phyloP scores from a whole-genome alignment of 2,329 filamentous ascomycete species.

The Aureobasidium sp. region DNA sequence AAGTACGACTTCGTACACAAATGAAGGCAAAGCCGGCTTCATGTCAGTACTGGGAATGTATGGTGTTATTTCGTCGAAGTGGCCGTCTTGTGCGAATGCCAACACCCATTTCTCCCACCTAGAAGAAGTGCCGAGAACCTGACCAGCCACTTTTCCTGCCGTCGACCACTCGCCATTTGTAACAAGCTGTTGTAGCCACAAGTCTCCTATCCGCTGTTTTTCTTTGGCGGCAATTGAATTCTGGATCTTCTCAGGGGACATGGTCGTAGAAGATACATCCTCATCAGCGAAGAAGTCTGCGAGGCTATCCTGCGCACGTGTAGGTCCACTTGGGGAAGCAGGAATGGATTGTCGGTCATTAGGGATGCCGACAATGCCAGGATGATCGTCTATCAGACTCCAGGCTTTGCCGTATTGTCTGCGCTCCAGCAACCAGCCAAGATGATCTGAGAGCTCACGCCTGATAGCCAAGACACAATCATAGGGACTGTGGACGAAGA shows the following conservation, averaged over 20 bases:
- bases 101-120: conserved; percentile 96
- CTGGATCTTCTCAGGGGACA: conserved; percentile 51
- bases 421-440: conserved; percentile 77
- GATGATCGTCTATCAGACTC: conserved; percentile 82
- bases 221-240: conserved; percentile 72
- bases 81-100: conserved; percentile 78
- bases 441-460: conserved; percentile 75
- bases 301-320: conserved; percentile 40
- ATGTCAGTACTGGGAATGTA: conserved; percentile 74
- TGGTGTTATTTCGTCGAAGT: conserved; percentile 82
- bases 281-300: conserved; percentile 62
- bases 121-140: conserved; percentile 69
- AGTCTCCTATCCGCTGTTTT: conserved; percentile 82
- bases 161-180: conserved; percentile 65
- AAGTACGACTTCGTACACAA: conserved; percentile 83
- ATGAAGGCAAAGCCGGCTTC: conserved; percentile 68
- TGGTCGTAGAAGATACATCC: conserved; percentile 49
- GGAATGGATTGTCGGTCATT: conserved; percentile 30
- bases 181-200: conserved; percentile 86
- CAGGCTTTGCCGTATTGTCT: conserved; percentile 78
- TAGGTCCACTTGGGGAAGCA: conserved; percentile 37
- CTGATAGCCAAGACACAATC: conserved; percentile 92
- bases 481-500: conserved; percentile 94
- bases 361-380: conserved; percentile 53
- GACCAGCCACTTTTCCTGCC: conserved; percentile 75